Evolutionary conservation across 176 grass and related monocot species (phyloP).

Genomic region (Rhynchospora tenuis): DNA sequence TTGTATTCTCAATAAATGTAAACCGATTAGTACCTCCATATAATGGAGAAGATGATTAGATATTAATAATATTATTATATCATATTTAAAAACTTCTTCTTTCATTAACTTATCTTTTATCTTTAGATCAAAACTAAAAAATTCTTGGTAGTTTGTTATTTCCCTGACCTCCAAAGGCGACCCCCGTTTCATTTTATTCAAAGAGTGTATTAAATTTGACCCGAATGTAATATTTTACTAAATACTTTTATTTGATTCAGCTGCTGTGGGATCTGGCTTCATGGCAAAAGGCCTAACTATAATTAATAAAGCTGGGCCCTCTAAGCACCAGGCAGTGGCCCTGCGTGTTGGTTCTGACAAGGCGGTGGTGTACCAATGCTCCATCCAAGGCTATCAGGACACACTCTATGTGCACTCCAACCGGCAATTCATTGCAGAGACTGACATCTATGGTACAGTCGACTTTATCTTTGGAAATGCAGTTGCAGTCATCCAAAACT

Average conservation of each 20-base stretch:
- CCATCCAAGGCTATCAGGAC: slow-evolving; percentile 64
- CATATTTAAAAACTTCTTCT: too few species aligned
- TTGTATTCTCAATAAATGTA: too few species aligned
- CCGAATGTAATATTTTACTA: background rate
- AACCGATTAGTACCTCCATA: too few species aligned
- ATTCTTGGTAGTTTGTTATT: too few species aligned
- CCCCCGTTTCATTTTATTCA: background rate
- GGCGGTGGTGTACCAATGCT: slow-evolving; percentile 61
- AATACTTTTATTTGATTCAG: slow-evolving; percentile 19
- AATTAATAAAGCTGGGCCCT: slow-evolving; percentile 52
- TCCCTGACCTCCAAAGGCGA: too few species aligned
- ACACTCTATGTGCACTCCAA: slow-evolving; percentile 67
- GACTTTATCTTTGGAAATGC: slow-evolving; percentile 90
- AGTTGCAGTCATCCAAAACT: slow-evolving; percentile 50
- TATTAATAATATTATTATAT: too few species aligned
- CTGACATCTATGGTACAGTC: slow-evolving; percentile 50
- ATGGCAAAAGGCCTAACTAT: slow-evolving; percentile 61
- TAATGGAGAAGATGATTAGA: too few species aligned
- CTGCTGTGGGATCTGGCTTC: slow-evolving; percentile 61
- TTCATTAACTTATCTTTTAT: too few species aligned
- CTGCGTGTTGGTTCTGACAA: slow-evolving; percentile 50
- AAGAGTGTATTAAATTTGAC: background rate
- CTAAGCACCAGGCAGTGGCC: slow-evolving; percentile 63
- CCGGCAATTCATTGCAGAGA: slow-evolving; percentile 54
- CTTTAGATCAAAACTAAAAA: too few species aligned